Base-by-base conservation (phyloP, 2,329 filamentous ascomycete genomes). In the Diaporthe citriasiana region DNA sequence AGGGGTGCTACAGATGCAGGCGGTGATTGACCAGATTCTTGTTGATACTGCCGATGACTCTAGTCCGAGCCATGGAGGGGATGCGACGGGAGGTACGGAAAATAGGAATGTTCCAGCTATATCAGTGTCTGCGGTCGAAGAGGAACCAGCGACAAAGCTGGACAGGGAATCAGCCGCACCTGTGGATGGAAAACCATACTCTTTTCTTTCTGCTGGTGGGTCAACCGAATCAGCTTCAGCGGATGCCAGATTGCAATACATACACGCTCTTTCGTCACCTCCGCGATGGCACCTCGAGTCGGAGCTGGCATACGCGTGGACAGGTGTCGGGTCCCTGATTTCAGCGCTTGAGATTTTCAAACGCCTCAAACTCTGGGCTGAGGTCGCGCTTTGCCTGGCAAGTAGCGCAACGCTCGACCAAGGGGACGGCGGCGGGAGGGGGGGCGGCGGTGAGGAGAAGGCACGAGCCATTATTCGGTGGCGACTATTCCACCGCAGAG, bases 311-410 rank as follows among this genome's bases (percentile, higher is more conserved):
- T 92, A 94, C 75, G 91, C 95, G n/a, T 99, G 97, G 97, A 93
- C 95, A 0, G 90, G 91, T 63, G 89, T 98, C 3, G 97, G 97
- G 13, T 97, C 95, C 53, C 85, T 99, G 2, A 89, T 94, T 4
- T 97, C 95, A 0, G 97, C 97, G 0, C 89, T 99, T 1, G 97
- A 98, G 75, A 98, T 99, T 75, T 99, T 98, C 84, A 95, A 98
- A 84, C 90, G 97, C 4, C 85, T 99, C 25, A 92, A 95, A 73
- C 92, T 98, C 82, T 98, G 97, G 95, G 94, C 97, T 1, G 97
- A 99, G 83, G 95, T 95, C 6, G 96, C 97, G 0, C 87, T 99
- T 1, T 99, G 97, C 82, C 93, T 95, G 79, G 95, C 95, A 17
- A 88, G 84, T 80, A 87, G 82, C 59, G 89, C 84, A 27, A 86